Evolutionary conservation across 2,329 filamentous ascomycete genomes (phyloP), one percentile per base, ranked within the genome.

Genomic region (Calonectria ilicicola): DNA sequence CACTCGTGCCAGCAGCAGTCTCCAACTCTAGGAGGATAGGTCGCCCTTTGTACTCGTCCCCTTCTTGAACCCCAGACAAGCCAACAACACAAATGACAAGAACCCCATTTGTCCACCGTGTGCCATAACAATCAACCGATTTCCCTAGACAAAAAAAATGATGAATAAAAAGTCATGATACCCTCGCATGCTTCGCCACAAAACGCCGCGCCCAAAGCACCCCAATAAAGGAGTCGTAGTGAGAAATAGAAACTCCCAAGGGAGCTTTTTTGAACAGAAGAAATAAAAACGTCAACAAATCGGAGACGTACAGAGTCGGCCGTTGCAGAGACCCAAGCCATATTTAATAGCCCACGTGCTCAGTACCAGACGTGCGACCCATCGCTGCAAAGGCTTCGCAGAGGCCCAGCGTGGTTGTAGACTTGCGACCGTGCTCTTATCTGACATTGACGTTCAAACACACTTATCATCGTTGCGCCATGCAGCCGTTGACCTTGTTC

Each of bases 191-290:
- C 79, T 58, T 79, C 77, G 77, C 77, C 77, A 69, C 72, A 67
- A 58, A 79, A 79, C 77, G 77, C 77, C 77, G 74, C 75, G 77
- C 77, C 77, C 77, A 68, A 70, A 79, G 79, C 70, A 69, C 75
- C 77, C 53, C 77, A 75, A 71, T 70, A 76, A 64, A 76, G 75
- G 75, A 75, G 76, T 72, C 76, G 70, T 77, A 69, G 75, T 75
- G 76, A 74, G 75, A 65, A 58, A 58, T 58, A 75, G 78, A 74
- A 74, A 75, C 35, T 32, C 42, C 75, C 77, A 69, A 69, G 62
- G 73, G 70, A 58, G 53, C 53, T 58, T 71, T 72, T 74, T 74
- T 62, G 47, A 70, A 76, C 70, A 73, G 75, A 77, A 75, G 75
- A 79, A 73, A 35, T 35, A 73, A 58, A 70, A 38, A 66, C 72